Evolutionary conservation across 345 rosid genomes (phyloP), one percentile per base, ranked within the genome.

Genomic region (Hibiscus syriacus): DNA sequence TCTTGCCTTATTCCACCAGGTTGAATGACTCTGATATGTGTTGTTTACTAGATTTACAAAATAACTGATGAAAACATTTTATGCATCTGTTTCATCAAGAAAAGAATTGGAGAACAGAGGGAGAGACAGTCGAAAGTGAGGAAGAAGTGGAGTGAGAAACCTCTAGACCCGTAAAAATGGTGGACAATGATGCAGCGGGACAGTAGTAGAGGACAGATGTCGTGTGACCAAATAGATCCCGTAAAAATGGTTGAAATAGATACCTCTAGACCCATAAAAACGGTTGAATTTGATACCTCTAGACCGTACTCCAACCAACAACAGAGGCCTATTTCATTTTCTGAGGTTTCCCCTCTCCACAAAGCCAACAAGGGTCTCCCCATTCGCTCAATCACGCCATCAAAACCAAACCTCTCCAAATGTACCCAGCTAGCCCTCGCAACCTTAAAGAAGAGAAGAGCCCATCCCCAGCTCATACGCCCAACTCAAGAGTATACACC

Each of bases 181-280:
- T 55, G 20, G 38, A 70, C 61, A 17, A 81, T 70, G 74, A 74
- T 60, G 73, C 55, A 41, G 48, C 41, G 72, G 72, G 46, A 74
- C 65, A 75, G 38, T 3, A 2, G 34, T 52, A 75, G 34, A 6
- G 73, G 85, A 20, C 86, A 90, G 74, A 80, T 75, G 72, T 89
- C 96, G 16, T 80, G 80, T 58, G 93, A 87, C 41, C 6, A 59
- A 13, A 77, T 85, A 72, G 96, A 92, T 46, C 75, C 80, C n/a
- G 77, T 85, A 55, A 92, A 89, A 80, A 89, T 79, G 10, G 88
- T 87, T 38, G 92, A 89, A 76, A 78, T 87, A n/a, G 96, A 89
- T 67, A 85, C 82, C 2, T 81, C 70, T 6, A 73, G 62, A 36
- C 89, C 83, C n/a, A n/a, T n/a, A n/a, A n/a, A n/a, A n/a, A n/a